These are phyloP conservation scores for Sporothrix luriei DNA, from an alignment of 2,329 filamentous ascomycete species.

Conservation along the genomic window DNA sequence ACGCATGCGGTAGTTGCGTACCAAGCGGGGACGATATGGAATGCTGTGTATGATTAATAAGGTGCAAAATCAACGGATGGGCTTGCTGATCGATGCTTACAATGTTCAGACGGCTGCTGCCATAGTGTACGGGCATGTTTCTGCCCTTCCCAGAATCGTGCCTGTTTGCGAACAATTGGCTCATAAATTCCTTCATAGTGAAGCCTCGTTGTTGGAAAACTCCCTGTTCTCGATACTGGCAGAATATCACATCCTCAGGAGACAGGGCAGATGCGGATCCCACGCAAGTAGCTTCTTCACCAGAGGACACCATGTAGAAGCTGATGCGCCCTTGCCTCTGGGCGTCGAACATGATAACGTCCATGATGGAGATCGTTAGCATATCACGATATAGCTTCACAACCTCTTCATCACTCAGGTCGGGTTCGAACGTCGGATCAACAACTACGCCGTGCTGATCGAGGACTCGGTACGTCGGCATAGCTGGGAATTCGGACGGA, in stretches of 20 bases:
- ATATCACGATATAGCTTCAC: slow-evolving; percentile 66
- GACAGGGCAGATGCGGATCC: slow-evolving; percentile 81
- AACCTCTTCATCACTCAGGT: slow-evolving; percentile 66
- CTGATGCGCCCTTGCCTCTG: slow-evolving; percentile 90
- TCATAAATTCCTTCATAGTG: slow-evolving; percentile 87
- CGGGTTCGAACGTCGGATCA: slow-evolving; percentile 68
- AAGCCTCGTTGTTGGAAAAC: slow-evolving; percentile 90
- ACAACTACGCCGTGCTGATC: slow-evolving; percentile 85
- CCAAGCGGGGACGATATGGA: slow-evolving; percentile 77
- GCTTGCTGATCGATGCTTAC: slow-evolving; percentile 51
- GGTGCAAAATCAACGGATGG: background rate
- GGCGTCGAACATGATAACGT: slow-evolving; percentile 96
- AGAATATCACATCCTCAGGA: slow-evolving; percentile 87
- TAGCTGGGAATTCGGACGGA: slow-evolving; percentile 70
- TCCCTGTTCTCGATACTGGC: slow-evolving; percentile 91
- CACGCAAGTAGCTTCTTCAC: slow-evolving; percentile 91
- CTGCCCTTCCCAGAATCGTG: slow-evolving; percentile 79
- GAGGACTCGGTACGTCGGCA: slow-evolving; percentile 89
- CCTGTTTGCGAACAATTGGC: slow-evolving; percentile 85
- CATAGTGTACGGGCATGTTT: slow-evolving; percentile 98
- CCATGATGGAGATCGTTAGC: slow-evolving; percentile 79
- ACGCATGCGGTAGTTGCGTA: slow-evolving; percentile 78
- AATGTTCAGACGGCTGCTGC: slow-evolving; percentile 79
- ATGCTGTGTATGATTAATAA: slow-evolving; percentile 51
- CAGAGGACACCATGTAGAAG: slow-evolving; percentile 97